These are phyloP conservation scores for Populus simonii DNA, from an alignment of 345 rosid genomes.

Conservation along the genomic window DNA sequence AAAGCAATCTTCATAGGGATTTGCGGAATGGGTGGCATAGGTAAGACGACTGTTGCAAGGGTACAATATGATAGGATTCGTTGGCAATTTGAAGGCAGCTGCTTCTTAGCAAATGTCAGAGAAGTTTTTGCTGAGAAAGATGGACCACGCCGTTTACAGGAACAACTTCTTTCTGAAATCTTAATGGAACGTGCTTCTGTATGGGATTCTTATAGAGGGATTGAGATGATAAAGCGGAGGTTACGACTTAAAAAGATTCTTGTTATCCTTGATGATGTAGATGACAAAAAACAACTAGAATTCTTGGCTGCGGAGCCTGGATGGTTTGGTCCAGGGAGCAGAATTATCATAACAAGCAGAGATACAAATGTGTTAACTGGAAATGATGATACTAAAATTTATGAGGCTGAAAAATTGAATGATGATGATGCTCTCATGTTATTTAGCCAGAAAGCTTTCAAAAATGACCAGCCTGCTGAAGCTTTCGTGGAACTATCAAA, in stretches of 20 bases:
- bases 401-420: not conserved
- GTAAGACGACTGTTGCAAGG: slow-evolving; percentile 6
- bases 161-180: slow-evolving; percentile 9
- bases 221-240: not conserved
- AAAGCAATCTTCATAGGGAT: not conserved
- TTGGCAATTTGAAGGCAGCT: not conserved
- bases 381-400: not conserved
- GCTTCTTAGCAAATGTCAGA: slow-evolving; percentile 15
- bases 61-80: not conserved
- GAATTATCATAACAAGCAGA: slow-evolving; percentile 19
- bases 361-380: not conserved
- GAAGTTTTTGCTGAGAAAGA: not conserved
- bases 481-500: not conserved
- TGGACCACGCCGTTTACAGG: not conserved
- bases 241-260: not conserved
- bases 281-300: not conserved
- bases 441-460: slow-evolving; percentile 9
- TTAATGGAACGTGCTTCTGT: not conserved
- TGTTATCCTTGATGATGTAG: slow-evolving; percentile 18
- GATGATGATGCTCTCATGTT: slow-evolving; percentile 3
- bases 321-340: slow-evolving; percentile 14
- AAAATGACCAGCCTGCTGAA: not conserved
- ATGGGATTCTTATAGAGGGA: not conserved
- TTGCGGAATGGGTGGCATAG: slow-evolving; percentile 6
- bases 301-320: not conserved